Percentiles rank a stretch among this genome's conserved stretches.
Conservation (phyloP, 2,329 filamentous ascomycete genomes). For the Capronia americana region DNA sequence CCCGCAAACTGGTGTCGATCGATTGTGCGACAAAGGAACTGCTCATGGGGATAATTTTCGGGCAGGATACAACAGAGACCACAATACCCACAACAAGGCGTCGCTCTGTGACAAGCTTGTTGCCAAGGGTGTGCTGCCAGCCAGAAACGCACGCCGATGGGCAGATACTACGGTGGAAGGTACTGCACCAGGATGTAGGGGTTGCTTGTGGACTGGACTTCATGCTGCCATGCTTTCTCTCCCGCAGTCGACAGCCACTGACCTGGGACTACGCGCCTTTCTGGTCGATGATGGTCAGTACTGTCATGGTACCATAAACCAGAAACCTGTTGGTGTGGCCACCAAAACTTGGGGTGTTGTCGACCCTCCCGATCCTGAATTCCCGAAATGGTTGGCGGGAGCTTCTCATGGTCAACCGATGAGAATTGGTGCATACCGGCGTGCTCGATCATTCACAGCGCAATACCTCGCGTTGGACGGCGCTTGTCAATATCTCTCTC, state of each 20-base stretch:
- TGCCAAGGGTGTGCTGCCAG: constrained; percentile 9
- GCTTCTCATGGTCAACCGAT: neutral
- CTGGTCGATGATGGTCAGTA: neutral
- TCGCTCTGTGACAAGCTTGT: constrained; percentile 18
- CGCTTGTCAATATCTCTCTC: neutral
- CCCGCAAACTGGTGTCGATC: neutral
- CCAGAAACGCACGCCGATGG: constrained; percentile 8
- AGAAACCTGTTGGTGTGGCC: neutral
- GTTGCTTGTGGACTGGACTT: neutral
- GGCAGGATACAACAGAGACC: neutral
- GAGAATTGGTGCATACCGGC: neutral
- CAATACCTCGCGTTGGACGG: neutral
- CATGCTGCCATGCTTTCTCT: neutral
- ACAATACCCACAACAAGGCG: neutral
- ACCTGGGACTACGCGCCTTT: neutral
- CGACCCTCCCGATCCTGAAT: neutral
- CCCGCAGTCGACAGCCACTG: neutral
- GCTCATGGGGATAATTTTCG: neutral
- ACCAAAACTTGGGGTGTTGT: neutral
- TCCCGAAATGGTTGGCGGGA: neutral
- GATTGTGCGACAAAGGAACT: neutral
- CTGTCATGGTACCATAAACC: neutral
- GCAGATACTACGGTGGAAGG: neutral
- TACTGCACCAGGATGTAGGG: neutral
- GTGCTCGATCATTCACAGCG: neutral